Evolutionary conservation across 1,284 basidiomycete species (phyloP).

Genomic region (Boletus semigastroideus): DNA sequence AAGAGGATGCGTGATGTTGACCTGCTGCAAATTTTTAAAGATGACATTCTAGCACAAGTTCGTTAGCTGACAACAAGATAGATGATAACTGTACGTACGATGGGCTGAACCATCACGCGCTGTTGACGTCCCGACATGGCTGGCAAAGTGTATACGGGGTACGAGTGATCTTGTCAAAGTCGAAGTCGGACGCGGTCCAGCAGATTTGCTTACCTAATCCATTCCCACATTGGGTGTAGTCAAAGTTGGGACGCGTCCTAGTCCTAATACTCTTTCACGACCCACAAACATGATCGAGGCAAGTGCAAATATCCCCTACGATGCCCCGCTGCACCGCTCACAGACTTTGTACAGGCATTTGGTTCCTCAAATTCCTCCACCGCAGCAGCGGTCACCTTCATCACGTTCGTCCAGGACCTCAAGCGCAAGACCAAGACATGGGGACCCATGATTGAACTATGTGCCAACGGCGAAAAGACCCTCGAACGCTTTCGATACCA

Average conservation of each 20-base stretch:
- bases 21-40: slow-evolving; percentile 97
- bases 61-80: slow-evolving; percentile 15
- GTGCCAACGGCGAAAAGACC: slow-evolving; percentile 93
- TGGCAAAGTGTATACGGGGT: slow-evolving; percentile 16
- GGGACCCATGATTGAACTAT: slow-evolving; percentile 96
- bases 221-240: slow-evolving; percentile 25
- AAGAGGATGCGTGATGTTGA: slow-evolving; percentile 19
- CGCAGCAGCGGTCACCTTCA: slow-evolving; percentile 96
- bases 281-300: slow-evolving; percentile 29
- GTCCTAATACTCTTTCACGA: slow-evolving; percentile 23
- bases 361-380: slow-evolving; percentile 77
- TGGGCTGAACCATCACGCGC: slow-evolving; percentile 97
- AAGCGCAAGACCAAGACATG: slow-evolving; percentile 96
- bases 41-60: slow-evolving; percentile 82
- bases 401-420: slow-evolving; percentile 98
- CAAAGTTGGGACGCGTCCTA: slow-evolving; percentile 19
- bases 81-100: slow-evolving; percentile 56
- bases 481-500: slow-evolving; percentile 96
- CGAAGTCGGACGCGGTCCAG: no score
- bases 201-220: slow-evolving; percentile 19
- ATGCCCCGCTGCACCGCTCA: slow-evolving; percentile 9
- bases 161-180: no score
- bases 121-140: slow-evolving; percentile 90
- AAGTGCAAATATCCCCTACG: slow-evolving; percentile 1
- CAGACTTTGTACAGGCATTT: slow-evolving; percentile 43